Conservation (phyloP, 225 moss, liverwort and hornwort species). For the Neckera pumila region DNA sequence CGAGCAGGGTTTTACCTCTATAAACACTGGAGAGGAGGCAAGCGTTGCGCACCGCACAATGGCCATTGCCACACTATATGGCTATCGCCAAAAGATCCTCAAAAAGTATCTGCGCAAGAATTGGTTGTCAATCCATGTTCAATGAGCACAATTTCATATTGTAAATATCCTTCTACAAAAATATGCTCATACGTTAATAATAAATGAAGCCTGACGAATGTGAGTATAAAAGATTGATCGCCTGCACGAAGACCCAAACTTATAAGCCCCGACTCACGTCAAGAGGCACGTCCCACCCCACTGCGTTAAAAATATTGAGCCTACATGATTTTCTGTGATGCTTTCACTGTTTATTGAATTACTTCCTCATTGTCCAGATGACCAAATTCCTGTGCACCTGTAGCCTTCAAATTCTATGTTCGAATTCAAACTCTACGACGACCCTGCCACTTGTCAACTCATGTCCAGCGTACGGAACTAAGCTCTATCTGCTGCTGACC, state of each 20-base stretch:
- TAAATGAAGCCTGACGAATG: neutral
- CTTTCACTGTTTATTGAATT: neutral
- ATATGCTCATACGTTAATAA: neutral
- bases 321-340: neutral
- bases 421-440: neutral
- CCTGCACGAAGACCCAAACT: neutral
- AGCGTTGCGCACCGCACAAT: neutral
- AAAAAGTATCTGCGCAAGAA: constrained; percentile 2
- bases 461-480: neutral
- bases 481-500: neutral
- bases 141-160: neutral
- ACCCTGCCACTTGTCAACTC: neutral
- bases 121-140: neutral
- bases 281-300: neutral
- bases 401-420: neutral
- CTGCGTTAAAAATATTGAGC: neutral
- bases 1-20: neutral
- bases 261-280: neutral
- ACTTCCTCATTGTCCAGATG: neutral
- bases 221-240: neutral
- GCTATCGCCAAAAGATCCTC: neutral
- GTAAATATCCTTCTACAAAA: neutral
- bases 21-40: neutral
- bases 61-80: constrained; percentile 13
- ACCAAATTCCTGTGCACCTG: neutral